phyloP scores from a whole-genome alignment of 768 basidiomycete genomes.

The Daedaleopsis sinensis region DNA sequence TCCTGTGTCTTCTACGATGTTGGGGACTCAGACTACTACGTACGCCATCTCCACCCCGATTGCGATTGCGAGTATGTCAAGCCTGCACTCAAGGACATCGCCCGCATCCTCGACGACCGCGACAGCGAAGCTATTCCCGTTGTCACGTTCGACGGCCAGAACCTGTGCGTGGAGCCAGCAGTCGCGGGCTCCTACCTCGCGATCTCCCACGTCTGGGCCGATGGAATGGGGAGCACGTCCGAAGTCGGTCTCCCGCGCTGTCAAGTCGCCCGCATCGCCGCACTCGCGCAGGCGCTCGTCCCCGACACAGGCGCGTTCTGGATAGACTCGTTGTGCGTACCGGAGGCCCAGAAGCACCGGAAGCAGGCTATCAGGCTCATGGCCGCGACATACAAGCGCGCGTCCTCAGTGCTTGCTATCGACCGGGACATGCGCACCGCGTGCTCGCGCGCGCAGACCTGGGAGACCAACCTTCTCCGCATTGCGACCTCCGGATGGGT shows the following conservation, averaged over 20 bases:
- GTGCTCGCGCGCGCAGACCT: constrained; percentile 3
- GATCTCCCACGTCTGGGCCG: constrained; percentile 20
- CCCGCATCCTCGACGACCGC: background rate
- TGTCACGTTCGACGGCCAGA: background rate
- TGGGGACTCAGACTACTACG: background rate
- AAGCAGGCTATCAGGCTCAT: constrained; percentile 19
- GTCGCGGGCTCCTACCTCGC: constrained; percentile 4
- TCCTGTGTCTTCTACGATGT: constrained; percentile 6
- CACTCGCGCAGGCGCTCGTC: background rate
- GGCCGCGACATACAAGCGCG: constrained; percentile 15
- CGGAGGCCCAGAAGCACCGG: background rate
- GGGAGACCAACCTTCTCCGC: constrained; percentile 8
- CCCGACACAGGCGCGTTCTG: constrained; percentile 17
- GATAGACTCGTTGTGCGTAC: constrained; percentile 20
- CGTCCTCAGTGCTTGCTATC: constrained; percentile 13
- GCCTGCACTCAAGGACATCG: constrained; percentile 5
- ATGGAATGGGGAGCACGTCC: constrained; percentile 18
- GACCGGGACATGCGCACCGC: constrained; percentile 10
- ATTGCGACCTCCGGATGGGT: constrained; percentile 13
- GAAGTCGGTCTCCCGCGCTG: constrained; percentile 16
- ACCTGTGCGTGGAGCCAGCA: background rate
- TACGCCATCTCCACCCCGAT: background rate
- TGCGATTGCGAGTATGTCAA: constrained; percentile 6
- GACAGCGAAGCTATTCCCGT: background rate
- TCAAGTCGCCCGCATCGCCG: constrained; percentile 7